phyloP scores from a whole-genome alignment of 352 stramenopile species.

The Phytophthora boehmeriae region DNA sequence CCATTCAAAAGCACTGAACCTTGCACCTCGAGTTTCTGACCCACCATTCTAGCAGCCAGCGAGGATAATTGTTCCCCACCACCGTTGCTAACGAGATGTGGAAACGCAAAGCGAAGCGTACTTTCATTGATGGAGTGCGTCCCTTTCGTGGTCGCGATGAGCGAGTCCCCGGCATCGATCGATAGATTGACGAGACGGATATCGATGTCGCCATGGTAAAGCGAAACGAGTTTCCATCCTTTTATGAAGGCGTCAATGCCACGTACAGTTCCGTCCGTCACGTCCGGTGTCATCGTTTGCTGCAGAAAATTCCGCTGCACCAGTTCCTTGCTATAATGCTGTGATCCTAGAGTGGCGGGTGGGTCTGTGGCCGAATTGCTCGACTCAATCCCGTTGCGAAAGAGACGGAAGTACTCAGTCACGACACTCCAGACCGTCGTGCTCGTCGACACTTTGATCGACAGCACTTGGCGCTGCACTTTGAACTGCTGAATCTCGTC shows the following conservation, averaged over 20 bases:
- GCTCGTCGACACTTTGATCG: not conserved
- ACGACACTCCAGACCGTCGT: not conserved
- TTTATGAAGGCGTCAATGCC: not conserved
- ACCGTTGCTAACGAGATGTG: not conserved
- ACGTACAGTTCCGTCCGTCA: not conserved
- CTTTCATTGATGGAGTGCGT: not conserved
- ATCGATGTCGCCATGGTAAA: not conserved
- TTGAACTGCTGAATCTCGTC: not conserved
- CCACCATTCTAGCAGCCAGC: not conserved
- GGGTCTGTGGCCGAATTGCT: not conserved
- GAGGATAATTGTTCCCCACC: not conserved
- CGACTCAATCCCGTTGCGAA: not conserved
- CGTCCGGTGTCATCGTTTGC: not conserved
- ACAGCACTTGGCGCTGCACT: not conserved
- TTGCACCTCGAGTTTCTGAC: not conserved
- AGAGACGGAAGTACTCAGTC: constrained; percentile 1
- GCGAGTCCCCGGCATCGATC: not conserved
- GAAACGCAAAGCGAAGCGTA: not conserved
- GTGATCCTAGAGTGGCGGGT: not conserved
- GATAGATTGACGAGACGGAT: not conserved
- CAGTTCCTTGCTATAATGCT: not conserved
- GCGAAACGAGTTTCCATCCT: not conserved
- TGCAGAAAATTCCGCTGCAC: not conserved
- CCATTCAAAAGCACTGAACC: constrained; percentile 11
- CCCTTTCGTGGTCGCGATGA: not conserved